Percentiles rank a stretch among this genome's conserved stretches.
Conservation (phyloP, 2,329 filamentous ascomycete species). For the Ceratocystis cacaofunesta region DNA sequence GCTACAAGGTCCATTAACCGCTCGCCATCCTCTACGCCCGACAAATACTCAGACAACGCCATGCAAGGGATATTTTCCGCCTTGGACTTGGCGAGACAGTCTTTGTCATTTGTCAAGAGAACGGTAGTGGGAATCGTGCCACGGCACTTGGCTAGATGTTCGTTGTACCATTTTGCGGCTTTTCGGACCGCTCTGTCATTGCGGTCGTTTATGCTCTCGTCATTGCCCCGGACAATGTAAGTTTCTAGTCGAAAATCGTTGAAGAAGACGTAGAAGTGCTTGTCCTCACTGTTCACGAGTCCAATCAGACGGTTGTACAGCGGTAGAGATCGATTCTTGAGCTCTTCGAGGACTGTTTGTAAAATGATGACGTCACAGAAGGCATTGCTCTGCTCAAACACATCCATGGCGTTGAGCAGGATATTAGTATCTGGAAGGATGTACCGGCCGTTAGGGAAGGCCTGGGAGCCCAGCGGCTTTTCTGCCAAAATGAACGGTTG, state of each 20-base stretch:
- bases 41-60: slow-evolving; percentile 64
- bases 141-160: slow-evolving; percentile 57
- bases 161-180: slow-evolving; percentile 78
- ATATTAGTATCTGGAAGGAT: slow-evolving; percentile 93
- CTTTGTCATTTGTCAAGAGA: slow-evolving; percentile 86
- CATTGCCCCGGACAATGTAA: slow-evolving; percentile 55
- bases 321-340: slow-evolving; percentile 83
- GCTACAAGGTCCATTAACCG: slow-evolving; percentile 86
- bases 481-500: slow-evolving; percentile 78
- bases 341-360: slow-evolving; percentile 90
- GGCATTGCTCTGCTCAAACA: slow-evolving; percentile 80
- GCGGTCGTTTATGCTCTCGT: slow-evolving; percentile 87
- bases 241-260: slow-evolving; percentile 95
- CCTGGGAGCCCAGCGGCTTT: slow-evolving; percentile 67
- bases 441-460: slow-evolving; percentile 79
- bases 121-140: slow-evolving; percentile 60
- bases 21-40: slow-evolving; percentile 67
- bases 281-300: slow-evolving; percentile 87
- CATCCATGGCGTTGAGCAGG: slow-evolving; percentile 86
- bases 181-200: slow-evolving; percentile 84
- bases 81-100: slow-evolving; percentile 70
- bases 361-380: slow-evolving; percentile 96
- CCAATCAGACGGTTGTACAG: slow-evolving; percentile 87
- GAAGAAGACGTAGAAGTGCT: slow-evolving; percentile 97
- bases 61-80: slow-evolving; percentile 56